Evolutionary conservation across 2,329 filamentous ascomycete genomes (phyloP).

Genomic region (Rutstroemia sydowiana): DNA sequence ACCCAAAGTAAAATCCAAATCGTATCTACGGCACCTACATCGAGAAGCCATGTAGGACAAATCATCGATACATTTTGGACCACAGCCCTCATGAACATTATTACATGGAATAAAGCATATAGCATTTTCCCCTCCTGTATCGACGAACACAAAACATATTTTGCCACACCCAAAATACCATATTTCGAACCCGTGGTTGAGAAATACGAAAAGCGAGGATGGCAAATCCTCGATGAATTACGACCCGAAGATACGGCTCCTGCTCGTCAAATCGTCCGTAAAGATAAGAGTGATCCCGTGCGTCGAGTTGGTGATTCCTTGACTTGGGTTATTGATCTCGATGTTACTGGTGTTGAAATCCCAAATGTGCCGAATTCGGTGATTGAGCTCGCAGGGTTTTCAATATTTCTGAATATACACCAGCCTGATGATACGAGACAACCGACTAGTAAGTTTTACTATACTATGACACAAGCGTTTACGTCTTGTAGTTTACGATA

Average conservation of each 20-base stretch:
- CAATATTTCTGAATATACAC: no score
- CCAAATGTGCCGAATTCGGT: background rate
- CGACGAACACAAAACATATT: background rate
- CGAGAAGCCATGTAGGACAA: background rate
- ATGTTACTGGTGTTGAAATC: background rate
- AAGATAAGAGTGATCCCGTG: background rate
- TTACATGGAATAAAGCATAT: background rate
- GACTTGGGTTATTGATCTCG: background rate
- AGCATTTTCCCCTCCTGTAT: background rate
- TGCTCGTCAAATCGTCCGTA: background rate
- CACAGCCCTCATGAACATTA: background rate
- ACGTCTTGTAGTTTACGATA: no score
- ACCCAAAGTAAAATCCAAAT: background rate
- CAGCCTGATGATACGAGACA: no score
- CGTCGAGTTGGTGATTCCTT: background rate
- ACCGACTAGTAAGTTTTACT: no score
- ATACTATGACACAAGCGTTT: no score
- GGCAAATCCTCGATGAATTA: background rate
- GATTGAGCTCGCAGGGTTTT: background rate
- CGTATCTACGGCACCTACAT: background rate
- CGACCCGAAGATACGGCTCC: background rate
- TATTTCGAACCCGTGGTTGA: background rate
- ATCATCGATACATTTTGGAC: background rate
- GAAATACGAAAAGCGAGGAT: background rate
- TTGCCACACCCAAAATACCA: background rate